A percentile compares a stretch with the other conserved stretches of the same genome.
These are phyloP conservation scores for Pseudocercospora fijiensis DNA, from an alignment of 2,329 filamentous ascomycete genomes.

Conservation along the genomic window DNA sequence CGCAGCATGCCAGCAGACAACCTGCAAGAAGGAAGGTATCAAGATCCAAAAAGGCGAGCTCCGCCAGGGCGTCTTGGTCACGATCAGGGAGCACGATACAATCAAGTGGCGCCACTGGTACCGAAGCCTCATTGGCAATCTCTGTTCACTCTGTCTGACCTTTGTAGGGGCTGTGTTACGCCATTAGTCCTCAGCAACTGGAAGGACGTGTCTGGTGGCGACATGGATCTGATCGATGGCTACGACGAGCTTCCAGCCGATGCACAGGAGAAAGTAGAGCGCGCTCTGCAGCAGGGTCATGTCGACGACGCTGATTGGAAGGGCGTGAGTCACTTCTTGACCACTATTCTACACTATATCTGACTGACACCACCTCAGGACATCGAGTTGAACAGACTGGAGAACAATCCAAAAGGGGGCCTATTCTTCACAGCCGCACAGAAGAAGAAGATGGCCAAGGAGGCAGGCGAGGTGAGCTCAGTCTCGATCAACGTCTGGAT, in stretches of 20 bases:
- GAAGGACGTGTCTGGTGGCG: constrained; percentile 56
- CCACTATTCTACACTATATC: constrained; percentile 11
- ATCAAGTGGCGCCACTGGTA: constrained; percentile 90
- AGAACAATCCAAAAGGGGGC: constrained; percentile 33
- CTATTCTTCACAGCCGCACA: constrained; percentile 39
- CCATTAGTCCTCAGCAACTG: constrained; percentile 69
- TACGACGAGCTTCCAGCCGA: constrained; percentile 73
- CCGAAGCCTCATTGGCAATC: constrained; percentile 28
- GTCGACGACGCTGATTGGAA: constrained; percentile 86
- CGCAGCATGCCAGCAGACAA: constrained; percentile 69
- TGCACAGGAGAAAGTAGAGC: constrained; percentile 69
- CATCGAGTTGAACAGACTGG: constrained; percentile 70
- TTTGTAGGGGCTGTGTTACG: constrained; percentile 81
- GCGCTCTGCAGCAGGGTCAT: constrained; percentile 72
- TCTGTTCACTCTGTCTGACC: constrained; percentile 14
- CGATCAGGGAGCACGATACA: constrained; percentile 58
- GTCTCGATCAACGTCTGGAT: background rate
- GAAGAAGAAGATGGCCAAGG: constrained; percentile 25
- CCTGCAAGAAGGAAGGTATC: constrained; percentile 66
- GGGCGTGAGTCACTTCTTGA: constrained; percentile 62
- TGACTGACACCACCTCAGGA: constrained; percentile 55
- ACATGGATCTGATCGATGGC: constrained; percentile 72
- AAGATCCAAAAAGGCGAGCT: constrained; percentile 81
- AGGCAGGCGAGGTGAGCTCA: constrained; percentile 25
- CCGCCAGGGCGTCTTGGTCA: constrained; percentile 72